phyloP scores from a whole-genome alignment of 2,329 filamentous ascomycete species.

The Diaporthe capsici region DNA sequence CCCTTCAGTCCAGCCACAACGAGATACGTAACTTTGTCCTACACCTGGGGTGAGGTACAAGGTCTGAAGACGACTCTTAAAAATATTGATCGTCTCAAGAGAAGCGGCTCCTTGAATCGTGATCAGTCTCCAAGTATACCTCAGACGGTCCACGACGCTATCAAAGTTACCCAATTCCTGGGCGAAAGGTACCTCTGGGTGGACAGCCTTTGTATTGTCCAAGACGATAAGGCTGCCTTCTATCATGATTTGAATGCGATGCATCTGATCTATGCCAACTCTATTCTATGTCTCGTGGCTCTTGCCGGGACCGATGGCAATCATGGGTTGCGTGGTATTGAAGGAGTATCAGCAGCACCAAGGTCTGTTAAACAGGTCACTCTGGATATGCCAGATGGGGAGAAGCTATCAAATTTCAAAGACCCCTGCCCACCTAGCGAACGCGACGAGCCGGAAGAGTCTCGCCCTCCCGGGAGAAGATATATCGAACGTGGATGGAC shows the following conservation, averaged over 20 bases:
- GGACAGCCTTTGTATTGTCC: background rate
- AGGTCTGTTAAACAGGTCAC: background rate
- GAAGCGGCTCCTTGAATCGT: background rate
- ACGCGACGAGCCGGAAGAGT: too few relatives aligned
- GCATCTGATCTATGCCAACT: background rate
- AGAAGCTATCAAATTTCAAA: background rate
- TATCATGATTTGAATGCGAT: background rate
- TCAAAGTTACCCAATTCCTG: background rate
- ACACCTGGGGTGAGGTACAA: background rate
- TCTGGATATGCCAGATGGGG: background rate
- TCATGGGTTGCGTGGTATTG: background rate
- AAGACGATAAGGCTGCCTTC: background rate
- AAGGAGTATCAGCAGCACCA: background rate
- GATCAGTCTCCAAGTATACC: background rate
- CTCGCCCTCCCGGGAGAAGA: background rate
- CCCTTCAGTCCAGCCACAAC: background rate
- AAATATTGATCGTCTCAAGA: background rate
- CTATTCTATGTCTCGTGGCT: background rate
- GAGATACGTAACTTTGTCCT: background rate
- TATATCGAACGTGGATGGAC: background rate
- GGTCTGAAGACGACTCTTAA: background rate
- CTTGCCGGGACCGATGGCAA: background rate
- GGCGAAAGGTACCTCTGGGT: background rate
- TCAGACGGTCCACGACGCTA: background rate
- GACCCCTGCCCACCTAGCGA: background rate